Percentiles rank a stretch among this genome's conserved stretches.
phyloP scores from a whole-genome alignment of 2,329 filamentous ascomycete genomes.

The Penicillium sp. region DNA sequence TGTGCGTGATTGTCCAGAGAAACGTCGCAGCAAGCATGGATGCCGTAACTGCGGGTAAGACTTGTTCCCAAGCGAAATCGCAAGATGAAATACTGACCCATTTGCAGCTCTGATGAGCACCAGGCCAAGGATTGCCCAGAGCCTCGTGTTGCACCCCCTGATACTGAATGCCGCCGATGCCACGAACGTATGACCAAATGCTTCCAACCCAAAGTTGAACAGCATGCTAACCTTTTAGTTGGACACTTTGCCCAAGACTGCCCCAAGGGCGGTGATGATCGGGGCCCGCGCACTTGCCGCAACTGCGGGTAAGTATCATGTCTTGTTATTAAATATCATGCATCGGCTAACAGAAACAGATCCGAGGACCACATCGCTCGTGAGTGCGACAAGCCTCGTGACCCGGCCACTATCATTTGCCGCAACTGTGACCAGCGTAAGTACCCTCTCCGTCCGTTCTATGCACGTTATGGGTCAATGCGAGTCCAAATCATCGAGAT shows the following conservation, averaged over 20 bases:
- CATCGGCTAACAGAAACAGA: constrained; percentile 22
- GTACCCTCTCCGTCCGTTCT: not conserved
- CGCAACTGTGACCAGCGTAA: constrained; percentile 48
- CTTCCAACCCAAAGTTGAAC: not conserved
- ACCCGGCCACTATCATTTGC: constrained; percentile 42
- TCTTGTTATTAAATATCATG: not conserved
- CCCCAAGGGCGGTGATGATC: constrained; percentile 31
- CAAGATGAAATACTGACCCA: constrained; percentile 17
- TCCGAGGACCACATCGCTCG: constrained; percentile 44
- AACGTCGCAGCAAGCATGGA: constrained; percentile 38
- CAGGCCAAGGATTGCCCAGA: constrained; percentile 50
- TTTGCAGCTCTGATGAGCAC: constrained; percentile 43
- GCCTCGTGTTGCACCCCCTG: constrained; percentile 43
- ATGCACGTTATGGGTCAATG: not conserved
- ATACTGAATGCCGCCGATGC: constrained; percentile 48
- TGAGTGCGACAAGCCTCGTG: constrained; percentile 45
- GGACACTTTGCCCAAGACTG: constrained; percentile 51
- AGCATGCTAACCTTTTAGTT: constrained; percentile 28
- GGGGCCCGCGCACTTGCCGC: constrained; percentile 38
- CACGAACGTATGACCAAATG: constrained; percentile 33
- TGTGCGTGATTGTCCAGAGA: constrained; percentile 47
- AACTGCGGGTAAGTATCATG: constrained; percentile 45
- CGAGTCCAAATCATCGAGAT: not conserved
- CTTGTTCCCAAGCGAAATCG: not conserved
- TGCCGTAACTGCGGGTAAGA: constrained; percentile 57